phyloP scores from a whole-genome alignment of 2,329 filamentous ascomycete species.

The Chaetothyriales sp. region DNA sequence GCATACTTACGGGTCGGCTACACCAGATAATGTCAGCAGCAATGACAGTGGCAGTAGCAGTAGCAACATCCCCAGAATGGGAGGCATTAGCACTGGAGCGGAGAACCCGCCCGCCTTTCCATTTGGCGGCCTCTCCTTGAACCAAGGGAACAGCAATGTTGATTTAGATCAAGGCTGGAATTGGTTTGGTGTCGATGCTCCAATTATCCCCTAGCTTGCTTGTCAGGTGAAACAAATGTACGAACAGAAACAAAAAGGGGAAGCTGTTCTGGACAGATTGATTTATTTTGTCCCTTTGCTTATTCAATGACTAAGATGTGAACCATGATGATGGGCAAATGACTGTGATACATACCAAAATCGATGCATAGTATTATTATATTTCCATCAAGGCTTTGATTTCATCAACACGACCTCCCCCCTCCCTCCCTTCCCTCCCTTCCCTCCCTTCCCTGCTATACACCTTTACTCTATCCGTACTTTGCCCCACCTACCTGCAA shows the following conservation, averaged over 20 bases:
- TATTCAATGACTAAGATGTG: too few relatives aligned
- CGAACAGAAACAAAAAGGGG: too few relatives aligned
- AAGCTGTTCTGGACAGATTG: too few relatives aligned
- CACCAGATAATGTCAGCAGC: neutral
- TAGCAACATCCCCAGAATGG: neutral
- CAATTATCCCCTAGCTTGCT: constrained; percentile 1
- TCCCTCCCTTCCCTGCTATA: too few relatives aligned
- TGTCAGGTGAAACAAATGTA: neutral
- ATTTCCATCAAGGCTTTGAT: neutral
- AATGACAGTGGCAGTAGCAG: constrained; percentile 1
- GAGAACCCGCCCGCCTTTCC: constrained; percentile 3
- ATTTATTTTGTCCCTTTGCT: too few relatives aligned
- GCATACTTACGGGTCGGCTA: constrained; percentile 1
- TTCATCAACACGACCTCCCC: too few relatives aligned
- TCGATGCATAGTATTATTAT: too few relatives aligned
- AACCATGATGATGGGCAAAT: too few relatives aligned
- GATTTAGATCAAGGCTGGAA: constrained; percentile 30
- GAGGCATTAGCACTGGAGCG: neutral
- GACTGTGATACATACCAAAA: too few relatives aligned
- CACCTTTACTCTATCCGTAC: too few relatives aligned
- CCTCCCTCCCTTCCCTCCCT: too few relatives aligned
- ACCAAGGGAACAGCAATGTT: constrained; percentile 15
- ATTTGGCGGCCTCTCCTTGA: constrained; percentile 9
- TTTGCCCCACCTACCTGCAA: neutral
- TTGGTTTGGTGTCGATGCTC: constrained; percentile 22